These are phyloP conservation scores for Aspergillus neotritici DNA, from an alignment of 2,329 filamentous ascomycete genomes.

Conservation along the genomic window DNA sequence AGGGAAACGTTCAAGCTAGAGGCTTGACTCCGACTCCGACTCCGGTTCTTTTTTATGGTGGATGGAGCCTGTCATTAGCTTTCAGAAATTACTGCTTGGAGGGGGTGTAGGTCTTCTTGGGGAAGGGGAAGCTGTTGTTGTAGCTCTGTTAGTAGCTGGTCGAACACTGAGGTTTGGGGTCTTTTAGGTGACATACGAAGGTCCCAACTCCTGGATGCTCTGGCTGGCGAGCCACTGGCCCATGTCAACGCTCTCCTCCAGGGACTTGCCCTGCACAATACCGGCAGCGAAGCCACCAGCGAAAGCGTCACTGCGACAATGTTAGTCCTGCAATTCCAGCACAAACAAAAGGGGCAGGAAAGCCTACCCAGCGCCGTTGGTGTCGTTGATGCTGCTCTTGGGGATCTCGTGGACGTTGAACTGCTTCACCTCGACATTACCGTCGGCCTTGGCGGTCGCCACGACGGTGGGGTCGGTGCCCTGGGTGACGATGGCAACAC, in stretches of 20 bases:
- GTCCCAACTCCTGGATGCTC: conserved; percentile 91
- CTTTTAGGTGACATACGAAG: conserved; percentile 66
- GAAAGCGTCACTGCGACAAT: conserved; percentile 68
- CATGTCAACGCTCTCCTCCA: conserved; percentile 77
- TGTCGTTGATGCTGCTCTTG: conserved; percentile 79
- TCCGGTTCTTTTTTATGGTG: too few relatives aligned
- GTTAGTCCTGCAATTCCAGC: conserved; percentile 2
- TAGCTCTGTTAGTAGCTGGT: conserved; percentile 1
- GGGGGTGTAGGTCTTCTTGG: conserved; percentile 68
- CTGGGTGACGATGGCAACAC: conserved; percentile 88
- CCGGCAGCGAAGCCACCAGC: conserved; percentile 90
- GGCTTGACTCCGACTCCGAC: too few relatives aligned
- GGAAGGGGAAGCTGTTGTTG: conserved; percentile 64
- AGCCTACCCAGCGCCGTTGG: conserved; percentile 75
- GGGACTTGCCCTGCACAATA: conserved; percentile 73
- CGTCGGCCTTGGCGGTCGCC: conserved; percentile 63
- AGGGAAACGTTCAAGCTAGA: too few relatives aligned
- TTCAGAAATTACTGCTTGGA: conserved; percentile 23
- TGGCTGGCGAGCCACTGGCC: conserved; percentile 94
- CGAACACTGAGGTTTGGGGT: background rate
- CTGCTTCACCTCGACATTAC: conserved; percentile 61
- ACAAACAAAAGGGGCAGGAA: background rate
- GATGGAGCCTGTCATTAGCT: too few relatives aligned
- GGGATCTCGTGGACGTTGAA: conserved; percentile 77
- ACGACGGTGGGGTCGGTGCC: conserved; percentile 87